Evolutionary conservation across 2,329 filamentous ascomycete genomes (phyloP).

Genomic region (Lecanoromycetidae sp.): DNA sequence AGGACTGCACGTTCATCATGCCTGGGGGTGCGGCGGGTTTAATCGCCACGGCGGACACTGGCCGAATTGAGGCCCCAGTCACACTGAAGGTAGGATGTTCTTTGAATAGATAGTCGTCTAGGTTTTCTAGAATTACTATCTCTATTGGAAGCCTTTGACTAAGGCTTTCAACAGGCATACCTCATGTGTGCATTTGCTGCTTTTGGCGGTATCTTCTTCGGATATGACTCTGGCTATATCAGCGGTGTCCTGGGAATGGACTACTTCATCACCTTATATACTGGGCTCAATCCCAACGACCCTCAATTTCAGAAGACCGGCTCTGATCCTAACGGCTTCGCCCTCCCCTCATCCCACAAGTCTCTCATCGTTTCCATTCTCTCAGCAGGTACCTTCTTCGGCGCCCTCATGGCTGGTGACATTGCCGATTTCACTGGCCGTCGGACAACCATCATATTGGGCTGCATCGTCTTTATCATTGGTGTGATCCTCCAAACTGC

Average conservation of each 20-base stretch:
- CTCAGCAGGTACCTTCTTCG: conserved; percentile 66
- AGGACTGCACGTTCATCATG: conserved; percentile 3
- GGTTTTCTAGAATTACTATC: no score
- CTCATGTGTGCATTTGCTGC: conserved; percentile 58
- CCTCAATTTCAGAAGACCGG: background rate
- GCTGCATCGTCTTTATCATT: conserved; percentile 48
- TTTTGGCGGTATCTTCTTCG: conserved; percentile 45
- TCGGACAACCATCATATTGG: conserved; percentile 49
- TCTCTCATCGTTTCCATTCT: conserved; percentile 63
- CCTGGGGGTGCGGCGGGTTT: conserved; percentile 11
- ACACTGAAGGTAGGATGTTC: no score
- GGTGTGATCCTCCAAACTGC: conserved; percentile 48
- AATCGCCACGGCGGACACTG: conserved; percentile 37
- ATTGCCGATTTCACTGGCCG: conserved; percentile 56
- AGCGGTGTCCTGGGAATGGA: conserved; percentile 30
- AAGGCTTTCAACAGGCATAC: no score
- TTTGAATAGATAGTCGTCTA: no score
- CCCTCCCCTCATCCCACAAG: conserved; percentile 27
- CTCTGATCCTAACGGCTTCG: conserved; percentile 7
- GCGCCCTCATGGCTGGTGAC: conserved; percentile 50
- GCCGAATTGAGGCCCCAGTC: conserved; percentile 54
- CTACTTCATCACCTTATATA: conserved; percentile 25
- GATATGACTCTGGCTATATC: conserved; percentile 32
- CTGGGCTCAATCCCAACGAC: conserved; percentile 11
- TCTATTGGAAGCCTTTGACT: no score